Base-by-base conservation (phyloP, 148 eudicot genomes). In the Heliosperma pusillum region DNA sequence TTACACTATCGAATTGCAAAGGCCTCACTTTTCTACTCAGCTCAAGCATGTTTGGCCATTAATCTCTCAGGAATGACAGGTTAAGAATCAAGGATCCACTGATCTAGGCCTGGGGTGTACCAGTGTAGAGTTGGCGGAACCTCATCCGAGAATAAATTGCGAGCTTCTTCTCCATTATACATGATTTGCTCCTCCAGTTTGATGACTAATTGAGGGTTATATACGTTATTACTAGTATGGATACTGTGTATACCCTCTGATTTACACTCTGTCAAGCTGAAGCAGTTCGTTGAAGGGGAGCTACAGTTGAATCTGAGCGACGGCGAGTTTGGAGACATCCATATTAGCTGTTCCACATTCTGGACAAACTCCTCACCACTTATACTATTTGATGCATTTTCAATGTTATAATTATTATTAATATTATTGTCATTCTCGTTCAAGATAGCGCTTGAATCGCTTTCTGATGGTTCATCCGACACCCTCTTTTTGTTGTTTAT, bases 111-210 rank as follows among this genome's bases (percentile, higher is more conserved):
- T 58, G 62, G 22, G 3, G 81, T 73, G 70, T 83, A 85, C 95
- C 95, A 90, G 15, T 84, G 88, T 30, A 88, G 89, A 42, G 83
- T 79, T 0, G 96, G 96, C 75, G 96, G 88, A 79, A 86, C 90
- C 15, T 87, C 92, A 59, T 90, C 96, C 0, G 90, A 81, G 50
- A 87, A 90, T 79, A 94, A 87, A 73, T 87, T 88, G 75, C 97
- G 90, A 1, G 93, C 85, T 74, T 92, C 98, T 33, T 94, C 98
- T 0, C 88, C 93, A 69, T 88, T 80, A 45, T 89, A 87, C 62
- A 94, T 92, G 27, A 90, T 85, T 66, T 94, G 93, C 74, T 94
- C 98, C 52, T 94, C 98, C 53, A 94, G 79, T 81, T 94, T 94
- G 69, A 94, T 96, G 71, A 94, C 97, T 75, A 82, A 87, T 76